Evolutionary conservation across 352 stramenopile species (phyloP).

Genomic region (Phytophthora crassamura): DNA sequence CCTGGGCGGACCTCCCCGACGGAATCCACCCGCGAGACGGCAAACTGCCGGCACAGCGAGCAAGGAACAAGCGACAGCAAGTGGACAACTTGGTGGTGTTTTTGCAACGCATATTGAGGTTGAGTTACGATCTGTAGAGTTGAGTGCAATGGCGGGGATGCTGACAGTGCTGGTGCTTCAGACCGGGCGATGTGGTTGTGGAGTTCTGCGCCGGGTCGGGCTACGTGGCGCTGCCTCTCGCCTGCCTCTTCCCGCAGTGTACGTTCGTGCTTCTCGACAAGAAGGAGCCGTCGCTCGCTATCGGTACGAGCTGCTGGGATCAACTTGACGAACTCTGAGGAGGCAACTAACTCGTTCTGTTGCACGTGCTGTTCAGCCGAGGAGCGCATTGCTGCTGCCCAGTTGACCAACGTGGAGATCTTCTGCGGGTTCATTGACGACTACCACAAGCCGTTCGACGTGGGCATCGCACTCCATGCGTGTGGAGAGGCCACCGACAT

Average conservation of each 20-base stretch:
- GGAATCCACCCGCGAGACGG: conserved; percentile 78
- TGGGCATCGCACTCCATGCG: conserved; percentile 82
- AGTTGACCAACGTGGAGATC: conserved; percentile 74
- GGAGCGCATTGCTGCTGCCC: conserved; percentile 65
- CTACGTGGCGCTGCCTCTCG: conserved; percentile 78
- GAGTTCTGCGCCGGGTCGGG: conserved; percentile 86
- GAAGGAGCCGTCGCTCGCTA: conserved; percentile 78
- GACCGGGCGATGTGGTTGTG: conserved; percentile 75
- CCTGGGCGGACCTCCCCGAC: conserved; percentile 62
- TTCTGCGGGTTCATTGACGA: conserved; percentile 83
- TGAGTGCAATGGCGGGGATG: not conserved
- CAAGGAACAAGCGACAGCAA: conserved; percentile 77
- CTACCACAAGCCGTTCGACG: conserved; percentile 69
- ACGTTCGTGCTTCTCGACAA: conserved; percentile 83
- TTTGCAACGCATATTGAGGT: conserved; percentile 64
- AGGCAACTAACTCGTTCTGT: conserved; percentile 2
- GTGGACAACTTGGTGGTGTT: conserved; percentile 84
- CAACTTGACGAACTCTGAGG: not conserved
- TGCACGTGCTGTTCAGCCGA: conserved; percentile 37
- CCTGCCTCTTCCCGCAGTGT: conserved; percentile 76
- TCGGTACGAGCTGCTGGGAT: conserved; percentile 45
- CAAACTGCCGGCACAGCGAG: conserved; percentile 57
- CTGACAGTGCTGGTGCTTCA: conserved; percentile 30
- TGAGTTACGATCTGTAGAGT: conserved; percentile 20
- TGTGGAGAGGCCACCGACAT: conserved; percentile 87